phyloP scores from a whole-genome alignment of 139 green algal species.

The Ettlia oleoabundans region DNA sequence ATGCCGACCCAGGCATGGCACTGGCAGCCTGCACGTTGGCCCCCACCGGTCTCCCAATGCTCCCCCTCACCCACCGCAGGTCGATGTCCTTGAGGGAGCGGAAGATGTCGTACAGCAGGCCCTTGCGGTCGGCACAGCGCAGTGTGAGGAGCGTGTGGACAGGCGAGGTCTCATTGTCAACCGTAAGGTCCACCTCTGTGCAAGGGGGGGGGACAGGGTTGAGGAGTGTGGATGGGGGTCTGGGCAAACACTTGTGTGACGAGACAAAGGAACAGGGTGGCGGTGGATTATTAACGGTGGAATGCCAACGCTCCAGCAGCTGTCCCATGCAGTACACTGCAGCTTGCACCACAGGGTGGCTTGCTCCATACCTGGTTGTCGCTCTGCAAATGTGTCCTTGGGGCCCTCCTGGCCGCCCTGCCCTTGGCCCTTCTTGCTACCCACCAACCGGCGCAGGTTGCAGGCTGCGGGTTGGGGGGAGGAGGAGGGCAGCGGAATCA shows the following conservation, averaged over 20 bases:
- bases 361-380: not conserved
- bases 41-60: not conserved
- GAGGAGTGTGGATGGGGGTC: not conserved
- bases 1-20: too few relatives aligned
- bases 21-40: not conserved
- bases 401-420: not conserved
- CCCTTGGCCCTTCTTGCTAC: constrained; percentile 7
- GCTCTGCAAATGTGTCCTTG: not conserved
- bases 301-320: not conserved
- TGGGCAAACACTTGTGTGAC: not conserved
- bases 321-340: too few relatives aligned
- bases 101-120: constrained; percentile 82
- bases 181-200: constrained; percentile 36
- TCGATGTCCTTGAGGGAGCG: constrained; percentile 74
- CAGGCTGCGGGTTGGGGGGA: not conserved
- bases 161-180: constrained; percentile 72
- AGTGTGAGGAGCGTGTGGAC: constrained; percentile 70
- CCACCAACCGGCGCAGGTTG: constrained; percentile 25
- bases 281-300: too few relatives aligned
- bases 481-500: not conserved
- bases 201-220: not conserved
- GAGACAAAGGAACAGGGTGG: too few relatives aligned
- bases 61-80: constrained; percentile 42
- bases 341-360: too few relatives aligned
- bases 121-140: constrained; percentile 76